Evolutionary conservation across 441 rosid genomes (phyloP), one percentile per base, ranked within the genome.

Genomic region (Syzygium syzygioides): DNA sequence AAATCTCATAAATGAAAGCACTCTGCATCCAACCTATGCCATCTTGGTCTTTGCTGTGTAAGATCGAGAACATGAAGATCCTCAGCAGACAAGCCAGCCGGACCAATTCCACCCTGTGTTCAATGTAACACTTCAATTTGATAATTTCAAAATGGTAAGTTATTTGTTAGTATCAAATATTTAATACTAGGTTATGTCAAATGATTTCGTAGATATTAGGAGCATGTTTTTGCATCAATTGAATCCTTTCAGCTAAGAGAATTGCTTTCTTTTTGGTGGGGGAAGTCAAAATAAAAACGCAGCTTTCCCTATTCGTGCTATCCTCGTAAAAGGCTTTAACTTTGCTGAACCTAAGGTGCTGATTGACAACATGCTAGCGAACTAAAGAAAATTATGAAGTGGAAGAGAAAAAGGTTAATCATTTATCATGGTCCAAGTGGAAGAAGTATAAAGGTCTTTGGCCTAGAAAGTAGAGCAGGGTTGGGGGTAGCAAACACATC

Each of bases 61-160:
- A 98, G 99, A 88, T 98, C 99, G 90, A 98, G 98, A 90, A 98
- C 99, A 85, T 98, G 99, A 92, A 98, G 99, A 92, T 98, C 99
- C 95, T 98, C 99, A 18, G 99, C 98, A 86, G 99, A 97, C 91
- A 98, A 94, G 89, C 99, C 99, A 92, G 98, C 99, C 32, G 99
- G 99, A 91, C 99, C 99, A 90, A 98, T 98, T 91, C 99, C 99
- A 91, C 99, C 99, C 99, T 98, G 89, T 23, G 83, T 41, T 86
- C 87, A 90, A 91, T 64, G 62, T 32, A 89, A 88, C 91, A 62
- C 89, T 86, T 90, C 79, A 14, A 64, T 86, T 76, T 86, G 88
- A 62, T 88, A 86, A 41, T 41, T 23, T 26, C 53, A 41, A 41
- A 41, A 76, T 3, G 3, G 14, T 11, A 26, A 76, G 52, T 41